These are phyloP conservation scores for Candida sakaeoensis DNA, from an alignment of 805 yeast species.

Conservation along the genomic window DNA sequence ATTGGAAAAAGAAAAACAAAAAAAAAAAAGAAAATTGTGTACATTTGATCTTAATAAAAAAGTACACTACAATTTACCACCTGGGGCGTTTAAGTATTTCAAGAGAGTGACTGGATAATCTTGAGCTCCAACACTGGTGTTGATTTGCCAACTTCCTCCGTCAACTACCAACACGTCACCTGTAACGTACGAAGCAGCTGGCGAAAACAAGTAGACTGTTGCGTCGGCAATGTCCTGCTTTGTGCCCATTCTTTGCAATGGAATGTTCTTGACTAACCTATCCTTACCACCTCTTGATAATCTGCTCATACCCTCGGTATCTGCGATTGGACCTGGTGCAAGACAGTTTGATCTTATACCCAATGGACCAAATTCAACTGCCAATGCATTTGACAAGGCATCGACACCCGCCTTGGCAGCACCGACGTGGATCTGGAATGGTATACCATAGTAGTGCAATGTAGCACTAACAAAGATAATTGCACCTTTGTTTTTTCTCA, in stretches of 20 bases:
- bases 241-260: conserved; percentile 65
- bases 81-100: conserved; percentile 5
- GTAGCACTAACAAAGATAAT: conserved; percentile 45
- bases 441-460: conserved; percentile 42
- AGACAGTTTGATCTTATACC: conserved; percentile 80
- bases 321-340: conserved; percentile 87
- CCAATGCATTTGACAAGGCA: conserved; percentile 75
- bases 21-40: neutral
- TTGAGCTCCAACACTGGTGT: conserved; percentile 22
- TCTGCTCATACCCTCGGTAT: conserved; percentile 79
- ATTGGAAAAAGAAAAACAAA: neutral
- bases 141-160: conserved; percentile 86
- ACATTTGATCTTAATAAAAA: neutral
- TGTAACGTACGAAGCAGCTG: conserved; percentile 70
- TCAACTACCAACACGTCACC: conserved; percentile 85
- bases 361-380: conserved; percentile 87
- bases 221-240: conserved; percentile 81
- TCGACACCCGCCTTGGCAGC: conserved; percentile 98
- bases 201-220: conserved; percentile 77
- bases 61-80: conserved; percentile 8
- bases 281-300: conserved; percentile 30
- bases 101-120: conserved; percentile 30
- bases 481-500: conserved; percentile 39
- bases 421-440: conserved; percentile 76
- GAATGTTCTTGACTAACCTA: conserved; percentile 39